Conservation (phyloP, 495 filamentous ascomycete genomes). For the Podospora pseudocomata region DNA sequence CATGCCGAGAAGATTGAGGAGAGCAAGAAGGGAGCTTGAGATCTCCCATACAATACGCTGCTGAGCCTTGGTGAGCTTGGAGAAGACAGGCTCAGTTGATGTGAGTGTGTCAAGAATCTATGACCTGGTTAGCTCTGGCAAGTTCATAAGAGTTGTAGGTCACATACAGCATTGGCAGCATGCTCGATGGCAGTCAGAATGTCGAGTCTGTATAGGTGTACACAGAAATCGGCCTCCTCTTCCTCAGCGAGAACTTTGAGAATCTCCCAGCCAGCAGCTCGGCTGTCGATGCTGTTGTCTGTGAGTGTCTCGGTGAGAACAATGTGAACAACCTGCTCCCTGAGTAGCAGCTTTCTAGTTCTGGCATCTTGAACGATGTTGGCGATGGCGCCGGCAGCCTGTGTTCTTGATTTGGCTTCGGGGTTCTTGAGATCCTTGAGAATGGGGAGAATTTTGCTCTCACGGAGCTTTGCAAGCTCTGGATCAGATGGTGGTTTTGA, state of each 20-base stretch:
- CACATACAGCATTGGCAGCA: conserved; percentile 48
- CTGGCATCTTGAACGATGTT: conserved; percentile 57
- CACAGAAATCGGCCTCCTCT: conserved; percentile 58
- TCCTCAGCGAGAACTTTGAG: conserved; percentile 54
- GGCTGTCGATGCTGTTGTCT: conserved; percentile 53
- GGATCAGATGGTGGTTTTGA: conserved; percentile 53
- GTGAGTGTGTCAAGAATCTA: conserved; percentile 45
- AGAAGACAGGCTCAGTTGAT: conserved; percentile 35
- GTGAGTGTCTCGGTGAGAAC: conserved; percentile 59
- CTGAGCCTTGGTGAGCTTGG: conserved; percentile 46
- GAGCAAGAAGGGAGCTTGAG: conserved; percentile 41
- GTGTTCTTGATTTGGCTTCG: conserved; percentile 50
- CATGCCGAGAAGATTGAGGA: conserved; percentile 46
- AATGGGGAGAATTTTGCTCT: conserved; percentile 55
- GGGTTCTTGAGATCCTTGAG: conserved; percentile 53
- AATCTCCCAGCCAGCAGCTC: conserved; percentile 58
- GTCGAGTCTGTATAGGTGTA: conserved; percentile 58
- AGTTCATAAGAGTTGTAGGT: not conserved
- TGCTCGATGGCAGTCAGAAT: conserved; percentile 53
- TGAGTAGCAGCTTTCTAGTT: conserved; percentile 55
- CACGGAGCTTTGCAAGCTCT: conserved; percentile 53
- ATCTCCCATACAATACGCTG: conserved; percentile 50
- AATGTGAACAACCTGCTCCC: conserved; percentile 57
- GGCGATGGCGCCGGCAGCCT: conserved; percentile 52
- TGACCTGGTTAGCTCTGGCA: conserved; percentile 15